Base-by-base conservation (phyloP, 768 basidiomycete species). In the Galerina sulciceps region DNA sequence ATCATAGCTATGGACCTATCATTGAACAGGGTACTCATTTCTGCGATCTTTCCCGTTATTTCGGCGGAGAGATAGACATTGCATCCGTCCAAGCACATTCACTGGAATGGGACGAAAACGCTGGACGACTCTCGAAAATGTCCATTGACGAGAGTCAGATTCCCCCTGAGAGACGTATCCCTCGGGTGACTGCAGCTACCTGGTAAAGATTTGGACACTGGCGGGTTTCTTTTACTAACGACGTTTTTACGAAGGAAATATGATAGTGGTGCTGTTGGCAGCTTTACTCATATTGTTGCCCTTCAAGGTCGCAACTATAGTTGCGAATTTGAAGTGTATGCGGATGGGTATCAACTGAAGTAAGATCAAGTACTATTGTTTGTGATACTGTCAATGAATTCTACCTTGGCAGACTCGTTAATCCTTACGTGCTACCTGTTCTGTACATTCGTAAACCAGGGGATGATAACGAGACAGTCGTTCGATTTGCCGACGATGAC, bases 1-100 rank as follows among this genome's bases (percentile, higher is more conserved):
- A 8, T 31, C 8, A 31, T 63, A 89, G 91, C 69, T 89, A 85
- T 53, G 92, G 92, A 17, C 92, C 93, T 4, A 81, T 95, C 65
- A 78, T 96, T 62, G 94, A 94, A 73, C 91, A 94, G 77, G 96
- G 93, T 46, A 99, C 96, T 13, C 96, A 99, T 78, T 96, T 98
- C 78, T 95, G 93, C 67, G 95, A 98, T 76, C 83, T 97, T 43
- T 97, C 94, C 40, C 90, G 96, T 64, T 96, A 96, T 80, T 98
- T 99, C 69, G 96, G 96, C 51, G 96, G 96, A 14, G 93, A 96
- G 64, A 93, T 97, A 57, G 93, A 97, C 69, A 87, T 96, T 60
- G 76, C 85, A 51, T 84, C 83, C 35, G 90, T 94, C 40, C 77
- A 72, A 38, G 96, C 96, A 14, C 93, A 94, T 69, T 93, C 95